Percentiles rank a stretch among this genome's conserved stretches.
Evolutionary conservation across 164 flowering plant species (phyloP).

Genomic region (Amborella trichopoda): DNA sequence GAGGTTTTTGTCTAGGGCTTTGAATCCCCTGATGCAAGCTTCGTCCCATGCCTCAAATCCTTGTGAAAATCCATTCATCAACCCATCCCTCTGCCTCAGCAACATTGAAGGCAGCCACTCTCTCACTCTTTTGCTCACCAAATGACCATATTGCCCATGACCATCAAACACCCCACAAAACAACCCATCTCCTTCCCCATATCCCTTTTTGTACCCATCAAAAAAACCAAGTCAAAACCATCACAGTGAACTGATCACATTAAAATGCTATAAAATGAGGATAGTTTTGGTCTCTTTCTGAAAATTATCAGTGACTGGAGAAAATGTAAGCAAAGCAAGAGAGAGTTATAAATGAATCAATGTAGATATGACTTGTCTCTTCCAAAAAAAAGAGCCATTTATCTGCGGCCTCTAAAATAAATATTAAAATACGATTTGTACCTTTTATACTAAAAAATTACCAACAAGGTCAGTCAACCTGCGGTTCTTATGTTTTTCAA

Average conservation of each 20-base stretch:
- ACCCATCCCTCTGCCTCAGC: conserved; percentile 19
- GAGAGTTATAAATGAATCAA: neutral
- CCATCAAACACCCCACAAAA: conserved; percentile 85
- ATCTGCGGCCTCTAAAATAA: too few species aligned
- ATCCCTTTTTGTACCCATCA: conserved; percentile 41
- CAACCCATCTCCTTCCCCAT: conserved; percentile 39
- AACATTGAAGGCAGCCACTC: conserved; percentile 22
- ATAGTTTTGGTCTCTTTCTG: neutral
- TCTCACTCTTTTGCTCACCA: conserved; percentile 58
- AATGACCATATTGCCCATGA: conserved; percentile 75
- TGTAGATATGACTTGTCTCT: too few species aligned
- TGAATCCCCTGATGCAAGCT: conserved; percentile 47
- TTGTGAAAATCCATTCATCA: conserved; percentile 9
- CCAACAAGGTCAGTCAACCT: too few species aligned
- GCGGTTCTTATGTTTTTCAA: too few species aligned
- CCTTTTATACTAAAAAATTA: too few species aligned
- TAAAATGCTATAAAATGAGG: neutral
- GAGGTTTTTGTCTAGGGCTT: conserved; percentile 75
- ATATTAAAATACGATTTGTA: too few species aligned
- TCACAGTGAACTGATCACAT: too few species aligned
- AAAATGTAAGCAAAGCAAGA: neutral
- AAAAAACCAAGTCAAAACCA: neutral
- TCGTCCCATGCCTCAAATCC: conserved; percentile 38
- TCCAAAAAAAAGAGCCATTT: too few species aligned
- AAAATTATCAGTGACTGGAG: too few species aligned